phyloP scores from a whole-genome alignment of 164 flowering plant genomes.

The Saururus chinensis region DNA sequence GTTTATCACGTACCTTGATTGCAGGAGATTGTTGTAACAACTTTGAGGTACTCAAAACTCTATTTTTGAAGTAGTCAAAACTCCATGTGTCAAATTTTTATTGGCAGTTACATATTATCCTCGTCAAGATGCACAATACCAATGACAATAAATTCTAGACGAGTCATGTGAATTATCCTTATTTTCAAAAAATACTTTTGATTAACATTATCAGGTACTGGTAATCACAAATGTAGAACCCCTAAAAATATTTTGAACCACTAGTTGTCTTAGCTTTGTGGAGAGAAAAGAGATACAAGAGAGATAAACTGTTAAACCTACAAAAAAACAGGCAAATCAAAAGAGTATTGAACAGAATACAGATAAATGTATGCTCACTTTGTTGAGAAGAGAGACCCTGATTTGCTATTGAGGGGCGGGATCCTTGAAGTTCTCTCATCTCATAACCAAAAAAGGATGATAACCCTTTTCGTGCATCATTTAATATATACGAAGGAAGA shows the following conservation, averaged over 20 bases:
- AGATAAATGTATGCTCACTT: slow-evolving; percentile 25
- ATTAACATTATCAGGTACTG: slow-evolving; percentile 60
- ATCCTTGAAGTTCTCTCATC: slow-evolving; percentile 70
- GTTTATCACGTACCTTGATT: too few species aligned
- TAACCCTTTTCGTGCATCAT: slow-evolving; percentile 67
- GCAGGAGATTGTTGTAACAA: too few species aligned
- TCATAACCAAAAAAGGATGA: slow-evolving; percentile 74
- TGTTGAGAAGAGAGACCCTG: slow-evolving; percentile 48
- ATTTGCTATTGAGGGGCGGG: slow-evolving; percentile 46
- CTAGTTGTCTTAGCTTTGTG: not conserved
- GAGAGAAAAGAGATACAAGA: not conserved
- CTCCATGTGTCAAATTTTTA: too few species aligned
- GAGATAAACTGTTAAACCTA: not conserved
- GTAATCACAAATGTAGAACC: slow-evolving; percentile 52
- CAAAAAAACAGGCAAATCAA: not conserved
- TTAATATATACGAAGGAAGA: slow-evolving; percentile 64
- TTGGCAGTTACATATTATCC: too few species aligned
- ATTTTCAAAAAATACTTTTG: slow-evolving; percentile 64
- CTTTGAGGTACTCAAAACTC: too few species aligned
- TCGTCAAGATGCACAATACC: slow-evolving; percentile 63
- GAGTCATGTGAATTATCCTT: slow-evolving; percentile 43
- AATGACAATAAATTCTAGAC: slow-evolving; percentile 61
- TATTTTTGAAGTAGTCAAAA: too few species aligned
- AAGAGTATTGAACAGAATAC: not conserved
- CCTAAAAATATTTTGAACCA: slow-evolving; percentile 10